A percentile compares a stretch with the other conserved stretches of the same genome.
These are phyloP conservation scores for Chlamydomonas asymmetrica DNA, from an alignment of 139 green algal species.

Conservation along the genomic window DNA sequence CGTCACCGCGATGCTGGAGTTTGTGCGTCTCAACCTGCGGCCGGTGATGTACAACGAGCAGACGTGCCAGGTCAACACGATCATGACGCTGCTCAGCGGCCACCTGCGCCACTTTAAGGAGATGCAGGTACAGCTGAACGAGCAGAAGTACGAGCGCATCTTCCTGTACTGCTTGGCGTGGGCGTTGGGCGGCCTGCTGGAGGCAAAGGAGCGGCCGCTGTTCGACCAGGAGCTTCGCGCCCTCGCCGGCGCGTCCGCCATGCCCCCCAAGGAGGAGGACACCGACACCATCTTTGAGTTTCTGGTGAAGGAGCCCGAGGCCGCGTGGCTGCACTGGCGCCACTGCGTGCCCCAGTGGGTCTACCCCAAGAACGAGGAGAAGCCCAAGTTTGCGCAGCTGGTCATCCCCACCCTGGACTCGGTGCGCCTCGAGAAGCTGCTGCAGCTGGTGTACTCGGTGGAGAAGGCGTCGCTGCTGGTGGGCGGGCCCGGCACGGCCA, in stretches of 20 bases:
- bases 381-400: slow-evolving; percentile 86
- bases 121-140: slow-evolving; percentile 32
- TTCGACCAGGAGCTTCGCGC: slow-evolving; percentile 67
- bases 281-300: slow-evolving; percentile 88
- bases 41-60: slow-evolving; percentile 88
- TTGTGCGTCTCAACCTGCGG: slow-evolving; percentile 68
- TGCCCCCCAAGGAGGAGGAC: slow-evolving; percentile 55
- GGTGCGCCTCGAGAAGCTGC: slow-evolving; percentile 83
- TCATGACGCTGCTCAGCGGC: slow-evolving; percentile 83
- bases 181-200: slow-evolving; percentile 84
- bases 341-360: slow-evolving; percentile 77
- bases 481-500: slow-evolving; percentile 90
- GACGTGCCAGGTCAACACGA: slow-evolving; percentile 66
- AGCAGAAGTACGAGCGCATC: slow-evolving; percentile 73
- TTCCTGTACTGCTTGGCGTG: slow-evolving; percentile 90
- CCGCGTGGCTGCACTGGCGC: slow-evolving; percentile 82
- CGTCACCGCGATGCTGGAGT: slow-evolving; percentile 76
- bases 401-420: slow-evolving; percentile 91
- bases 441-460: slow-evolving; percentile 71
- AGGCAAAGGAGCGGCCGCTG: slow-evolving; percentile 65
- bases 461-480: slow-evolving; percentile 78
- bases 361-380: slow-evolving; percentile 81
- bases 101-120: slow-evolving; percentile 53
- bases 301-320: slow-evolving; percentile 66
- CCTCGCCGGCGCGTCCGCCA: slow-evolving; percentile 27